phyloP scores from a whole-genome alignment of 2,329 filamentous ascomycete species.

The Fusarium dlaminii region DNA sequence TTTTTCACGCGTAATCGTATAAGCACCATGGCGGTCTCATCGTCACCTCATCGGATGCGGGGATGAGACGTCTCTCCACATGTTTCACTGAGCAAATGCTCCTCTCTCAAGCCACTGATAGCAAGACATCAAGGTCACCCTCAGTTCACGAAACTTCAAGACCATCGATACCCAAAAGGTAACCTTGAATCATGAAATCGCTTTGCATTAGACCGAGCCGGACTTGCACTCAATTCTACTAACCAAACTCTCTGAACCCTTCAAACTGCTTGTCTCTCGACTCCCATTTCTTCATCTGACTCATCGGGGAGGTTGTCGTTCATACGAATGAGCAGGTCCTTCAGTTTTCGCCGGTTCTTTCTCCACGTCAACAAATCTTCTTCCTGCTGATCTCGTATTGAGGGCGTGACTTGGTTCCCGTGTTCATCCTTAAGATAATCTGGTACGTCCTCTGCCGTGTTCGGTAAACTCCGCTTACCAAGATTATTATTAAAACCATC shows the following conservation, averaged over 20 bases:
- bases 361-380: conserved; percentile 59
- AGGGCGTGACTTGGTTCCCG: conserved; percentile 68
- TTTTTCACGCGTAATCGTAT: not conserved
- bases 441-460: conserved; percentile 50
- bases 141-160: not conserved
- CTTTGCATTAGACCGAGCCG: not conserved
- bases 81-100: not conserved
- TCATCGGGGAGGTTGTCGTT: conserved; percentile 59
- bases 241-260: not conserved
- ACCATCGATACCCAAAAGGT: not conserved
- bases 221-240: not conserved
- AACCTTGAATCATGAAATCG: conserved; percentile 6
- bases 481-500: conserved; percentile 62
- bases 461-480: conserved; percentile 25
- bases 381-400: conserved; percentile 60
- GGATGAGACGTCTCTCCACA: not conserved
- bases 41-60: not conserved
- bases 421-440: conserved; percentile 61
- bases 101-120: not conserved
- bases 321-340: conserved; percentile 53
- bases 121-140: not conserved
- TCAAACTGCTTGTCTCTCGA: conserved; percentile 7
- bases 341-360: conserved; percentile 56
- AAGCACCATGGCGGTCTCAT: not conserved
- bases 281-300: conserved; percentile 45